A percentile compares a stretch with the other conserved stretches of the same genome.
Evolutionary conservation across 164 flowering plant species (phyloP).

Genomic region (Vitis amurensis): DNA sequence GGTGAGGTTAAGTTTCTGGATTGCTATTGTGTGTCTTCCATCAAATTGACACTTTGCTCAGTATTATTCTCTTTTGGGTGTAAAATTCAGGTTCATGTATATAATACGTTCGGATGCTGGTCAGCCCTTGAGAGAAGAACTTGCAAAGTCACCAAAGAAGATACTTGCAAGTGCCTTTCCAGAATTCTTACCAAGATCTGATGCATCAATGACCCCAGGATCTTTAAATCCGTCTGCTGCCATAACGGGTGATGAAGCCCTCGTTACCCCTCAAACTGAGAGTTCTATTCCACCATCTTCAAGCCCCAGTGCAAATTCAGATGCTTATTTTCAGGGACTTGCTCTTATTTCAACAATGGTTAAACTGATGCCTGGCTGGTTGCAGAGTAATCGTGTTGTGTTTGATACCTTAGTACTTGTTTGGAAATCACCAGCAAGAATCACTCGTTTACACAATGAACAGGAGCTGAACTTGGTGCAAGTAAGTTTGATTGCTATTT

Average conservation of each 20-base stretch:
- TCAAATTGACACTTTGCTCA: background rate
- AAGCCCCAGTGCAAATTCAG: conserved; percentile 40
- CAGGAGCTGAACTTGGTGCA: conserved; percentile 89
- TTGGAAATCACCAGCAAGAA: conserved; percentile 96
- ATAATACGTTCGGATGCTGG: conserved; percentile 97
- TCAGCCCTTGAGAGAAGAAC: conserved; percentile 97
- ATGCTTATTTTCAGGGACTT: conserved; percentile 95
- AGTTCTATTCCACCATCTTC: conserved; percentile 33
- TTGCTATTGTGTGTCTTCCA: background rate
- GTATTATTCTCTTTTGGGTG: conserved; percentile 2
- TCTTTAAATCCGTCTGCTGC: conserved; percentile 38
- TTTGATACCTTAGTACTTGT: conserved; percentile 85
- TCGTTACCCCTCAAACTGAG: conserved; percentile 41
- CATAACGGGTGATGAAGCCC: conserved; percentile 52
- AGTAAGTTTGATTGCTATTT: conserved; percentile 42
- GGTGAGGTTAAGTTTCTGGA: conserved; percentile 48
- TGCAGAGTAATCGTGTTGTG: conserved; percentile 73
- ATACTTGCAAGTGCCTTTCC: conserved; percentile 84
- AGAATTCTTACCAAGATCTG: conserved; percentile 62
- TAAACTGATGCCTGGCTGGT: conserved; percentile 91
- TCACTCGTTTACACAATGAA: conserved; percentile 83
- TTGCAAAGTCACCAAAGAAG: conserved; percentile 93
- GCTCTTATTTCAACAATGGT: conserved; percentile 77
- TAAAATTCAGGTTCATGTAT: conserved; percentile 79
- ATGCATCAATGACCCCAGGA: conserved; percentile 44